A percentile compares a stretch with the other conserved stretches of the same genome.
Evolutionary conservation across 495 filamentous ascomycete species (phyloP).

Genomic region (Hypomontagnella submonticulosa): DNA sequence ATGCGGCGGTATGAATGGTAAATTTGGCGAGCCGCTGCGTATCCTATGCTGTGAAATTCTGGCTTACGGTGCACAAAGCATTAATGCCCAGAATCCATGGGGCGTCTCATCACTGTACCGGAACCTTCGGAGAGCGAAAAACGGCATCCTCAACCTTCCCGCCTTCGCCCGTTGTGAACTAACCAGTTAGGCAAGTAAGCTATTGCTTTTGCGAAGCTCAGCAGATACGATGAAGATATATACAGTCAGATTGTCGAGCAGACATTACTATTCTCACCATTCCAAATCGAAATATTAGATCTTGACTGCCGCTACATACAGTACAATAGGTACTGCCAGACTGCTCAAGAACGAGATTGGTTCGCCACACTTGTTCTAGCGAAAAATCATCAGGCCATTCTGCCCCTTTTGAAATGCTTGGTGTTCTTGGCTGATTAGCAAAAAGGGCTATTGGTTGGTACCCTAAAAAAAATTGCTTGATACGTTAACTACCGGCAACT

Average conservation of each 20-base stretch:
- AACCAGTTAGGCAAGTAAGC: not conserved
- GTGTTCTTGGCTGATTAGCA: conserved; percentile 35
- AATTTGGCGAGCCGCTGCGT: conserved; percentile 3
- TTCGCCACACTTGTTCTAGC: conserved; percentile 20
- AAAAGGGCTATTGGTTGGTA: conserved; percentile 1
- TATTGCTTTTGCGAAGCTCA: not conserved
- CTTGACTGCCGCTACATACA: not conserved
- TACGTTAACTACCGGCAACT: not conserved
- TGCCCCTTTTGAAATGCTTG: conserved; percentile 34
- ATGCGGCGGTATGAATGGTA: not conserved
- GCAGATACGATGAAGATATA: conserved; percentile 3
- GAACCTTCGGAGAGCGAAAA: not conserved
- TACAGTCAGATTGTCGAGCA: not conserved
- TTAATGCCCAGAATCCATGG: conserved; percentile 9
- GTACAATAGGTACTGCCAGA: not conserved
- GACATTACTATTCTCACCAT: conserved; percentile 19
- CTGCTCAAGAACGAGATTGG: conserved; percentile 12
- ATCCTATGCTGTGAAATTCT: not conserved
- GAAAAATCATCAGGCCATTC: conserved; percentile 28
- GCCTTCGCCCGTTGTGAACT: not conserved
- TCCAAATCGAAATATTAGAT: conserved; percentile 6
- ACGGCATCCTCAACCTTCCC: too few relatives aligned
- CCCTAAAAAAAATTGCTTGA: not conserved
- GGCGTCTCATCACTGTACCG: not conserved
- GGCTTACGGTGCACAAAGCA: not conserved